Conservation (phyloP, 768 basidiomycete genomes). For the Asterophora parasitica region DNA sequence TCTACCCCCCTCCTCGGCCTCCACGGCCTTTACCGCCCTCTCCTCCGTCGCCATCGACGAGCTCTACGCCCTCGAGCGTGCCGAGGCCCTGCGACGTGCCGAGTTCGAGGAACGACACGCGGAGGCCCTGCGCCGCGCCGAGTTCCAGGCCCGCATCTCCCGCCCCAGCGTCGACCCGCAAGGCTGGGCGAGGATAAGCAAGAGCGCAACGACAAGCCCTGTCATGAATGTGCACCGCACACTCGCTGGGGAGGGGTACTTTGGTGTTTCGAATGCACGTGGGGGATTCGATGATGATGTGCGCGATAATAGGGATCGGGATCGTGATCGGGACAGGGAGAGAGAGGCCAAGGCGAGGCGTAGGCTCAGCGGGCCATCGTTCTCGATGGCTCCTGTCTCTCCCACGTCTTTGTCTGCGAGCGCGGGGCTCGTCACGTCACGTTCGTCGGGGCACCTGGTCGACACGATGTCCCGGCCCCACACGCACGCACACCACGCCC, state of each 20-base stretch:
- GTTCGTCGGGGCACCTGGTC: constrained; percentile 39
- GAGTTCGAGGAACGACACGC: constrained; percentile 80
- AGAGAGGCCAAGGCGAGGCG: constrained; percentile 27
- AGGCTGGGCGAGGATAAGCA: constrained; percentile 33
- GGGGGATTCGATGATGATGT: constrained; percentile 21
- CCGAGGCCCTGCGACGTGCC: constrained; percentile 80
- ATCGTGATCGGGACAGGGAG: constrained; percentile 19
- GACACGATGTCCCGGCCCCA: constrained; percentile 26
- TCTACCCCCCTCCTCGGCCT: constrained; percentile 21
- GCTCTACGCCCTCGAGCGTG: constrained; percentile 81
- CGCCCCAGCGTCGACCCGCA: constrained; percentile 17
- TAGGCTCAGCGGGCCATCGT: constrained; percentile 52
- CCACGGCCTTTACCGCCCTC: constrained; percentile 57
- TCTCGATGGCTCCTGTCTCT: constrained; percentile 43
- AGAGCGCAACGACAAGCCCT: constrained; percentile 69
- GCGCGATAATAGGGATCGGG: constrained; percentile 24
- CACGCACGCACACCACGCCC: constrained; percentile 24
- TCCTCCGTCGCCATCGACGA: constrained; percentile 84
- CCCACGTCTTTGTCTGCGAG: constrained; percentile 23
- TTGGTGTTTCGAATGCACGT: constrained; percentile 35
- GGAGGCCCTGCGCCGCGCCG: constrained; percentile 63
- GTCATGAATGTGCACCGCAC: constrained; percentile 35
- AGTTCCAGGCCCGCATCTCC: constrained; percentile 58
- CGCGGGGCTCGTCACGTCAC: constrained; percentile 24
- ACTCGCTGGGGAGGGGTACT: constrained; percentile 35